These are phyloP conservation scores for Lotmaria passim DNA, from an alignment of 208 protist species.

Conservation along the genomic window DNA sequence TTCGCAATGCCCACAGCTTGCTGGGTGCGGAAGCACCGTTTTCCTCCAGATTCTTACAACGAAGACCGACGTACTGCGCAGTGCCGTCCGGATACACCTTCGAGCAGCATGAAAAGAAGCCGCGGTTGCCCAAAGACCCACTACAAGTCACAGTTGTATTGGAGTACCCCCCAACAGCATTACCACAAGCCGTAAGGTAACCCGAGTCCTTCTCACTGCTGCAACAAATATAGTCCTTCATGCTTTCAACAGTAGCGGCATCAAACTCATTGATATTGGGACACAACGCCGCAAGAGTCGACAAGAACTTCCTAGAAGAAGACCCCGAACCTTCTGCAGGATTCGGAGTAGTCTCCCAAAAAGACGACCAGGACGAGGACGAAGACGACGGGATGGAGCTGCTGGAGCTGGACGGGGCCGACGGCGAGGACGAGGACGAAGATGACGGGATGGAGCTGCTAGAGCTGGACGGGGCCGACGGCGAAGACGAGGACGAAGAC, in stretches of 20 bases:
- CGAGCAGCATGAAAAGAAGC: slow-evolving; percentile 28
- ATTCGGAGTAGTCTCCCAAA: not conserved
- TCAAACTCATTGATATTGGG: slow-evolving; percentile 13
- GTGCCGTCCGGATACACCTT: slow-evolving; percentile 9
- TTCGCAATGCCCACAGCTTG: not conserved
- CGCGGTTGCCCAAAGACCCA: slow-evolving; percentile 26
- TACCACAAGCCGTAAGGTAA: slow-evolving; percentile 12
- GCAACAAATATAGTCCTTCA: slow-evolving; percentile 29
- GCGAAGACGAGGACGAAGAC: no score
- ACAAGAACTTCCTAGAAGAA: not conserved
- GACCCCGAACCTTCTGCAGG: not conserved
- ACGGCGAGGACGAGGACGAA: no score
- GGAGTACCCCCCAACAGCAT: slow-evolving; percentile 14
- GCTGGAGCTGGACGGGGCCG: no score
- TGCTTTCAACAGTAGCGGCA: not conserved
- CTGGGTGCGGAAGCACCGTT: not conserved
- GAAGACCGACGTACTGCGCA: slow-evolving; percentile 15
- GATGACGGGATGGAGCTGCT: no score
- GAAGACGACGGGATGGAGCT: no score
- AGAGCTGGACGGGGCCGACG: no score
- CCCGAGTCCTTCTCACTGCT: slow-evolving; percentile 5
- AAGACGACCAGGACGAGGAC: not conserved
- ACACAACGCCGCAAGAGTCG: not conserved
- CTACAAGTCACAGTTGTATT: slow-evolving; percentile 27
- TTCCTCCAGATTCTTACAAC: slow-evolving; percentile 2